Conservation (phyloP, 2,329 filamentous ascomycete species). For the Thelonectria discophora region DNA sequence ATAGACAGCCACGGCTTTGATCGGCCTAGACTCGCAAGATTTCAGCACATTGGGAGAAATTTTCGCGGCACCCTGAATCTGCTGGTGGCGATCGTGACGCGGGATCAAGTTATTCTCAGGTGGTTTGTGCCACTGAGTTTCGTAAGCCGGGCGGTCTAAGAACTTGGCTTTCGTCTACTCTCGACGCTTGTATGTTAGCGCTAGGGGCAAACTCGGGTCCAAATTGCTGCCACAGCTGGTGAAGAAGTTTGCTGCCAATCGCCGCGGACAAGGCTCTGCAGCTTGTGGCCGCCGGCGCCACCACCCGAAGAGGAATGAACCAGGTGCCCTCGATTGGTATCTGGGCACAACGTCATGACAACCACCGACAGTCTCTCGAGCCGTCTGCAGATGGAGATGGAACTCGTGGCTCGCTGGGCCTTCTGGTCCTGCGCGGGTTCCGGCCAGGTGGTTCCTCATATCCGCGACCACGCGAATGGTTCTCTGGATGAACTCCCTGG, state of each 20-base stretch:
- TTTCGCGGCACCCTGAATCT: neutral
- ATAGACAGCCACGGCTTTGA: neutral
- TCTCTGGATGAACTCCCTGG: slow-evolving; percentile 5
- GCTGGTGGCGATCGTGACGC: neutral
- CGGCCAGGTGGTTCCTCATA: slow-evolving; percentile 13
- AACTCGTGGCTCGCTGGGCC: neutral
- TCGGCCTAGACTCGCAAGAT: neutral
- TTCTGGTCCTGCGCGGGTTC: slow-evolving; percentile 5
- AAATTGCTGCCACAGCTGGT: slow-evolving; percentile 12
- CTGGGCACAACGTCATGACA: slow-evolving; percentile 1
- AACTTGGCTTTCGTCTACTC: neutral
- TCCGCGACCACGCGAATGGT: slow-evolving; percentile 5
- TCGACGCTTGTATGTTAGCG: slow-evolving; percentile 15
- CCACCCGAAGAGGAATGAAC: neutral
- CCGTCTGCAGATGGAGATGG: slow-evolving; percentile 1
- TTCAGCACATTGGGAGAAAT: neutral
- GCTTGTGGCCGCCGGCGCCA: slow-evolving; percentile 9
- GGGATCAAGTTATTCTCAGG: neutral
- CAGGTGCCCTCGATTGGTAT: slow-evolving; percentile 4
- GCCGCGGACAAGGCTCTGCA: neutral
- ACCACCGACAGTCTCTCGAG: neutral
- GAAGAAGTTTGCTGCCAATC: neutral
- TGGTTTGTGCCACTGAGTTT: slow-evolving; percentile 9
- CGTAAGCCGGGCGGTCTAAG: neutral
- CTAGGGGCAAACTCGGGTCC: slow-evolving; percentile 1